Percentiles rank a stretch among this genome's conserved stretches.
phyloP scores from a whole-genome alignment of 2,329 filamentous ascomycete genomes.

The Beauveria sp. region DNA sequence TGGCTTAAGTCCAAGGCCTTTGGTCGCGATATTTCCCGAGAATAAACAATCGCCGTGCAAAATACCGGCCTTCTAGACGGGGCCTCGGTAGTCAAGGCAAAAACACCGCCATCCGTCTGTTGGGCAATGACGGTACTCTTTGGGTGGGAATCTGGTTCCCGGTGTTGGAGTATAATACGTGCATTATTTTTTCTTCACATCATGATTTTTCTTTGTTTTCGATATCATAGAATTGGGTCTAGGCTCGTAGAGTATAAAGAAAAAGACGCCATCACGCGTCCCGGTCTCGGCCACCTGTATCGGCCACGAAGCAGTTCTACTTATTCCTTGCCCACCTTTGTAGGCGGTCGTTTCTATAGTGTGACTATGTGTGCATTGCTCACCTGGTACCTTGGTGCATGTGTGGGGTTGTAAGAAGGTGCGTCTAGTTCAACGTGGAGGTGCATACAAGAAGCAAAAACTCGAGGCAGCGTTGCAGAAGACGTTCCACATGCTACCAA shows the following conservation, averaged over 20 bases:
- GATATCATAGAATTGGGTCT: conserved; percentile 11
- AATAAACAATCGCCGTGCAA: conserved; percentile 39
- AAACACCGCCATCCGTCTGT: not conserved
- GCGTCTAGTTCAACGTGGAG: too few species aligned
- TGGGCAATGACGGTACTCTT: not conserved
- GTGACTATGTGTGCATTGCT: not conserved
- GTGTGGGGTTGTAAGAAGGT: too few species aligned
- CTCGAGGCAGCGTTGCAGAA: too few species aligned
- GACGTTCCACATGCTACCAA: too few species aligned
- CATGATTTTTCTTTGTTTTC: conserved; percentile 7
- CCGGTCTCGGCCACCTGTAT: conserved; percentile 5
- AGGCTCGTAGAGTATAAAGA: conserved; percentile 11
- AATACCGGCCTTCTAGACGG: not conserved
- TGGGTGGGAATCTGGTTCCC: not conserved
- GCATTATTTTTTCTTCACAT: conserved; percentile 6
- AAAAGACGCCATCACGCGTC: conserved; percentile 1
- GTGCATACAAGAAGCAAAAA: too few species aligned
- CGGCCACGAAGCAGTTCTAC: conserved; percentile 7
- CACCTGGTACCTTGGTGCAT: too few species aligned
- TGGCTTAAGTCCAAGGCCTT: conserved; percentile 98
- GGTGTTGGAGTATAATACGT: conserved; percentile 12
- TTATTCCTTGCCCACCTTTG: not conserved
- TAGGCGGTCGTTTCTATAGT: not conserved
- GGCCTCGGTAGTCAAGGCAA: not conserved
- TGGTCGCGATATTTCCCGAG: conserved; percentile 85